Evolutionary conservation across 371 early-diverging fungal genomes (phyloP).

Genomic region (Rhizopus sp.): DNA sequence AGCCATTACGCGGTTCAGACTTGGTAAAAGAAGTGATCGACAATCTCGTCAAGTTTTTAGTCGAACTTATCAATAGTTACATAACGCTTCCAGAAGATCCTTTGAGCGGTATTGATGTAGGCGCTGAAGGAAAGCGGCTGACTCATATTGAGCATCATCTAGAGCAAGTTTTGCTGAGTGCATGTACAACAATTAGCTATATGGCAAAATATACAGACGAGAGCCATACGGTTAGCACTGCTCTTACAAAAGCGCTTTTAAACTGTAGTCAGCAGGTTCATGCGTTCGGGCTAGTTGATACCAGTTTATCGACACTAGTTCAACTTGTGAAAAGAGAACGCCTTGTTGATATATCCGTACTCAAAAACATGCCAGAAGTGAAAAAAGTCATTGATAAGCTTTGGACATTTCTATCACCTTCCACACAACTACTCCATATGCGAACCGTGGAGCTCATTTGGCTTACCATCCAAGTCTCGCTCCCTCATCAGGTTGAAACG

Average conservation of each 20-base stretch:
- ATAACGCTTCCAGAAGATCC: slow-evolving; percentile 30
- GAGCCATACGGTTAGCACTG: slow-evolving; percentile 2
- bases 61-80: slow-evolving; percentile 36
- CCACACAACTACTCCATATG: slow-evolving; percentile 53
- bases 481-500: slow-evolving; percentile 62
- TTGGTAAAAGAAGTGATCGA: slow-evolving; percentile 37
- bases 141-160: slow-evolving; percentile 37
- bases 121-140: slow-evolving; percentile 40
- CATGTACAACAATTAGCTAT: slow-evolving; percentile 27
- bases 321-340: slow-evolving; percentile 24
- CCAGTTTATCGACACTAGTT: slow-evolving; percentile 44
- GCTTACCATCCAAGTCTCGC: slow-evolving; percentile 57
- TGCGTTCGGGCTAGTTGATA: slow-evolving; percentile 50
- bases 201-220: slow-evolving; percentile 27
- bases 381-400: slow-evolving; percentile 39
- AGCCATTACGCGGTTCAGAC: slow-evolving; percentile 35
- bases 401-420: slow-evolving; percentile 53
- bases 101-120: slow-evolving; percentile 38
- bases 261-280: slow-evolving; percentile 51
- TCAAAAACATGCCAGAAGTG: slow-evolving; percentile 16
- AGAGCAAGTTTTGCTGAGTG: slow-evolving; percentile 33
- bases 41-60: slow-evolving; percentile 28
- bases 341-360: slow-evolving; percentile 22
- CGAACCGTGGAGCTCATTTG: slow-evolving; percentile 69
- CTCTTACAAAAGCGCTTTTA: slow-evolving; percentile 38